phyloP scores from a whole-genome alignment of 2,329 filamentous ascomycete species.

The Rugonectria rugulosa region DNA sequence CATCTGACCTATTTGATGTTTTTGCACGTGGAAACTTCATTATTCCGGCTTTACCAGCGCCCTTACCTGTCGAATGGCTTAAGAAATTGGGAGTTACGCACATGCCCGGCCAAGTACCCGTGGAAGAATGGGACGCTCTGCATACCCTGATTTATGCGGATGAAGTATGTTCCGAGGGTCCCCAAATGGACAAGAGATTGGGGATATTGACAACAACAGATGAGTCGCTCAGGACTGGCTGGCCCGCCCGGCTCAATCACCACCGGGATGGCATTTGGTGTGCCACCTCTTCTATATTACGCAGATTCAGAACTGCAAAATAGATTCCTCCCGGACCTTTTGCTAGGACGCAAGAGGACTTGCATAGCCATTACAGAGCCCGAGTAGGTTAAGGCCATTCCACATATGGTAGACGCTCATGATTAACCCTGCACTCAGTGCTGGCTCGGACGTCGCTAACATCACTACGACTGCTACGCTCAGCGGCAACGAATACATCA shows the following conservation, averaged over 20 bases:
- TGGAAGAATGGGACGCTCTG: conserved; percentile 78
- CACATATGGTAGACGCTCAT: neutral
- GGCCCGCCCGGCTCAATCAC: conserved; percentile 72
- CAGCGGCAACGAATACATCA: conserved; percentile 69
- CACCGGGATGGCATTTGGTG: conserved; percentile 75
- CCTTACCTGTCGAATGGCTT: conserved; percentile 73
- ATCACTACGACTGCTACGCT: conserved; percentile 73
- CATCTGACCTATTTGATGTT: conserved; percentile 67
- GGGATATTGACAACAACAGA: conserved; percentile 49
- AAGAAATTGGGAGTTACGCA: conserved; percentile 71
- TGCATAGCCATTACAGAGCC: conserved; percentile 86
- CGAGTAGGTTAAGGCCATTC: conserved; percentile 45
- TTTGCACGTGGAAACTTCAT: conserved; percentile 75
- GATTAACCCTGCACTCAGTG: conserved; percentile 38
- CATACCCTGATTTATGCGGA: conserved; percentile 75
- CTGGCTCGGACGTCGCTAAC: conserved; percentile 77
- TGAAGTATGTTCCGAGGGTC: conserved; percentile 43
- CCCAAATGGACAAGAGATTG: no score
- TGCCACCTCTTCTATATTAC: conserved; percentile 76
- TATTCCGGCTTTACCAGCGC: conserved; percentile 73
- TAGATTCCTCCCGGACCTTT: conserved; percentile 71
- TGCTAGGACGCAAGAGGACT: conserved; percentile 69
- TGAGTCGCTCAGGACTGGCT: conserved; percentile 69
- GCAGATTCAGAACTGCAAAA: conserved; percentile 69
- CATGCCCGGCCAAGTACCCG: conserved; percentile 69